phyloP scores from a whole-genome alignment of 305 asterid species.

The Plantago rigida region DNA sequence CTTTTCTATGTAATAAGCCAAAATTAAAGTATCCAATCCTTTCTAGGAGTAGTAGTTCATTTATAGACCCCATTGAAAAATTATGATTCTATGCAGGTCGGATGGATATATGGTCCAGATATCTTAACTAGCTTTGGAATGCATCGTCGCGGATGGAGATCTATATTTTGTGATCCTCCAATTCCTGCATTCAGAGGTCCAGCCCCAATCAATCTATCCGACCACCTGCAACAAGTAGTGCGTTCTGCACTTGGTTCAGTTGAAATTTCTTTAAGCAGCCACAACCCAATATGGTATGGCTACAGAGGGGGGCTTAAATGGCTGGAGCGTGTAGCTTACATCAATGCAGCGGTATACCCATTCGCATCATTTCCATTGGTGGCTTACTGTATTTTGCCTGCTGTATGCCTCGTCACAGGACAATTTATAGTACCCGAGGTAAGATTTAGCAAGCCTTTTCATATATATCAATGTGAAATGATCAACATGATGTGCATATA shows the following conservation, averaged over 20 bases:
- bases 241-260: conserved; percentile 61
- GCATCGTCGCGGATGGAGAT: conserved; percentile 53
- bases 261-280: conserved; percentile 52
- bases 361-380: conserved; percentile 84
- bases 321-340: conserved; percentile 27
- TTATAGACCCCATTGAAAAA: background rate
- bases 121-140: conserved; percentile 77
- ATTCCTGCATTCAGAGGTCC: conserved; percentile 50
- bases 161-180: conserved; percentile 50
- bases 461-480: background rate
- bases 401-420: conserved; percentile 82
- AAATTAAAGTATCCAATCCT: background rate
- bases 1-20: background rate
- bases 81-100: conserved; percentile 38
- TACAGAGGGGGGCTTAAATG: conserved; percentile 32
- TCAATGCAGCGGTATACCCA: conserved; percentile 77
- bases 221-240: conserved; percentile 56
- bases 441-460: background rate
- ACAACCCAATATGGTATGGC: conserved; percentile 60
- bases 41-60: background rate
- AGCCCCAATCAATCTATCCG: conserved; percentile 29
- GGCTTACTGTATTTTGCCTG: conserved; percentile 83
- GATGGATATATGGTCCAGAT: conserved; percentile 85
- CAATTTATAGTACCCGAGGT: conserved; percentile 95
- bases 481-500: background rate